Evolutionary conservation across 345 rosid genomes (phyloP).

Genomic region (Arabis hirsuta): DNA sequence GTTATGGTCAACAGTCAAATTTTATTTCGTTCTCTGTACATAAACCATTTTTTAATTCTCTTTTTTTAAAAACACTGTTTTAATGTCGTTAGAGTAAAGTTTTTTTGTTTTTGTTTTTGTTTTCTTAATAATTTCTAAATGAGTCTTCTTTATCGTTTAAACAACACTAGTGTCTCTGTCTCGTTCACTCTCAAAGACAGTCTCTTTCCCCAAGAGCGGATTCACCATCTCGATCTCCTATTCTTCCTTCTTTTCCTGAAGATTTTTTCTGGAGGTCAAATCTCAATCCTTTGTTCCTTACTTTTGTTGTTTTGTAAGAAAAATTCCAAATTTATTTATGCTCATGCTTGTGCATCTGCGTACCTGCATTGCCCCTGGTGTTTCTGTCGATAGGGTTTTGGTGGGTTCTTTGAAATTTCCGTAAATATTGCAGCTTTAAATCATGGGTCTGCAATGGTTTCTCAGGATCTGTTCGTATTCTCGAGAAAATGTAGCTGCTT

Average conservation of each 20-base stretch:
- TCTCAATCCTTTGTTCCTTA: slow-evolving; percentile 5
- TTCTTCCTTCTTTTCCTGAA: slow-evolving; percentile 22
- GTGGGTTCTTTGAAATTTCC: slow-evolving; percentile 21
- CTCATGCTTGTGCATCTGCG: slow-evolving; percentile 26
- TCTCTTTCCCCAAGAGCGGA: slow-evolving; percentile 43
- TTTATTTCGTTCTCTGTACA: slow-evolving; percentile 11
- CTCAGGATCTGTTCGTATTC: slow-evolving; percentile 36
- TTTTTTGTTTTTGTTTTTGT: neutral
- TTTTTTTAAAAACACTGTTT: slow-evolving; percentile 24
- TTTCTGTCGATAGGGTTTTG: slow-evolving; percentile 21
- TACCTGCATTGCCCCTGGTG: slow-evolving; percentile 27
- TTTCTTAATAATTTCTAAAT: slow-evolving; percentile 17
- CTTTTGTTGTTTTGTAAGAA: neutral
- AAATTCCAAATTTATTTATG: neutral
- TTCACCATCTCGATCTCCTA: slow-evolving; percentile 43
- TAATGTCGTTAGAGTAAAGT: slow-evolving; percentile 32
- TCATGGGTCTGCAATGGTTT: slow-evolving; percentile 32
- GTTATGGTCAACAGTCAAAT: slow-evolving; percentile 30
- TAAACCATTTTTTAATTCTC: neutral
- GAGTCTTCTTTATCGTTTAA: slow-evolving; percentile 36
- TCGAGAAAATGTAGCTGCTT: slow-evolving; percentile 23
- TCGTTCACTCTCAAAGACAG: slow-evolving; percentile 36
- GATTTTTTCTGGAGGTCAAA: slow-evolving; percentile 27
- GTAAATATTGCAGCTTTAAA: slow-evolving; percentile 22
- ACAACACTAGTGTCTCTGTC: slow-evolving; percentile 34